These are phyloP conservation scores for Hamamelis virginiana DNA, from an alignment of 164 flowering plant genomes.

Conservation along the genomic window DNA sequence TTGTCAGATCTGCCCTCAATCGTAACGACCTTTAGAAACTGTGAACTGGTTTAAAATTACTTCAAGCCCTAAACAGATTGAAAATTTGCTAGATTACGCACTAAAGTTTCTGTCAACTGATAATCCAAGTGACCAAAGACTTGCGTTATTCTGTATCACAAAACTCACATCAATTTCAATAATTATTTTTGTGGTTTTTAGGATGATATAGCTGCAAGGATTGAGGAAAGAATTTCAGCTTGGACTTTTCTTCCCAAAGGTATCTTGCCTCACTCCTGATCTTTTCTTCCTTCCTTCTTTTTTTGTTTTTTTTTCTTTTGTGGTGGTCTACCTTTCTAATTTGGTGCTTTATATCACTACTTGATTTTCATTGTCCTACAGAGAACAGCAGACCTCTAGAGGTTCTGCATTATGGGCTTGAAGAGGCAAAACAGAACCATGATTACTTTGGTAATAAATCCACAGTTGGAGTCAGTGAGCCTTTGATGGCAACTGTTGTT, in stretches of 20 bases:
- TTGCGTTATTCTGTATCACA: background rate
- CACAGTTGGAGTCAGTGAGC: conserved; percentile 20
- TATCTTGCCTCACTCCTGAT: conserved; percentile 18
- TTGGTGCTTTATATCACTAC: background rate
- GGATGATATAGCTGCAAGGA: conserved; percentile 58
- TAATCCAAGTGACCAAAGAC: background rate
- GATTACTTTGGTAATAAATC: conserved; percentile 43
- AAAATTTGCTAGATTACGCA: background rate
- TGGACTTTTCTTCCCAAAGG: conserved; percentile 93
- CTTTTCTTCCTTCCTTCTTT: background rate
- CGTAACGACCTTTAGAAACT: background rate
- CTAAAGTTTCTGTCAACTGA: background rate
- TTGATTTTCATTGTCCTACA: conserved; percentile 20
- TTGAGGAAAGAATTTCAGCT: conserved; percentile 75
- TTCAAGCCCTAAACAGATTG: background rate
- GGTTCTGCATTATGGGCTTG: conserved; percentile 46
- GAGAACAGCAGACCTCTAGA: conserved; percentile 56
- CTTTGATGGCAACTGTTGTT: conserved; percentile 66
- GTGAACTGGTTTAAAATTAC: background rate
- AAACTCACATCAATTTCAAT: background rate
- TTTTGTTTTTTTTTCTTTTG: no score
- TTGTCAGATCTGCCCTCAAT: no score
- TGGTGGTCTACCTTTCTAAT: background rate
- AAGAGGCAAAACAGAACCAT: conserved; percentile 34
- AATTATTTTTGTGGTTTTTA: conserved; percentile 20